These are phyloP conservation scores for Ogataea siamensis DNA, from an alignment of 805 yeast species.

Conservation along the genomic window DNA sequence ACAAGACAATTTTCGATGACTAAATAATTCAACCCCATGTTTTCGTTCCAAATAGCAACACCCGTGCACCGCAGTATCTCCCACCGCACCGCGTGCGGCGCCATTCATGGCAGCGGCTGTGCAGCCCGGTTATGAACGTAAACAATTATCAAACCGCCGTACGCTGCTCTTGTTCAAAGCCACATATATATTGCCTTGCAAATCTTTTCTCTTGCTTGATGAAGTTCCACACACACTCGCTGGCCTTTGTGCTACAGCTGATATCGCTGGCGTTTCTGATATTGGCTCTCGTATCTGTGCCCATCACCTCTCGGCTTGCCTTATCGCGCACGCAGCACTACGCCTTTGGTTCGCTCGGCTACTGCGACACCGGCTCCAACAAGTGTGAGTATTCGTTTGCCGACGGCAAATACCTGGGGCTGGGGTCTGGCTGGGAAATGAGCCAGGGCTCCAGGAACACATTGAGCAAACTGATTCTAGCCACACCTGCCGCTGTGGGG, in stretches of 20 bases:
- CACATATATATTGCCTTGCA: background rate
- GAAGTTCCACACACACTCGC: constrained; percentile 26
- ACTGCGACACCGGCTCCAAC: constrained; percentile 38
- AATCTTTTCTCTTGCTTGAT: constrained; percentile 3
- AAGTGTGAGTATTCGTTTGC: constrained; percentile 32
- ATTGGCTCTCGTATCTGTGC: constrained; percentile 59
- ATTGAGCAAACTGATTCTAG: constrained; percentile 53
- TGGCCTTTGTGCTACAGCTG: constrained; percentile 43
- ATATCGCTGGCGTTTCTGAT: constrained; percentile 62
- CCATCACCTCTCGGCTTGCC: constrained; percentile 48
- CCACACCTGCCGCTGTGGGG: constrained; percentile 68
- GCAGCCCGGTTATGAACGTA: constrained; percentile 5
- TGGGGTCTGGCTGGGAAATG: constrained; percentile 44
- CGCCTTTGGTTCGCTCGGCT: constrained; percentile 67
- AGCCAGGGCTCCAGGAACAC: constrained; percentile 44
- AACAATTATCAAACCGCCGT: constrained; percentile 12
- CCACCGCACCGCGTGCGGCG: constrained; percentile 1
- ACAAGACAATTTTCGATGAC: background rate
- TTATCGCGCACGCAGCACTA: constrained; percentile 46
- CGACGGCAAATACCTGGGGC: constrained; percentile 34
- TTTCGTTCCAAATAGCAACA: background rate
- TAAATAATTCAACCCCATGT: no score
- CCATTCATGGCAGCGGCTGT: constrained; percentile 14
- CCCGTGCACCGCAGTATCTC: constrained; percentile 2
- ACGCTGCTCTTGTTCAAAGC: constrained; percentile 7